Percentiles rank a stretch among this genome's conserved stretches.
Conservation (phyloP, 2,329 filamentous ascomycete genomes). For the Fonsecaea pedrosoi region DNA sequence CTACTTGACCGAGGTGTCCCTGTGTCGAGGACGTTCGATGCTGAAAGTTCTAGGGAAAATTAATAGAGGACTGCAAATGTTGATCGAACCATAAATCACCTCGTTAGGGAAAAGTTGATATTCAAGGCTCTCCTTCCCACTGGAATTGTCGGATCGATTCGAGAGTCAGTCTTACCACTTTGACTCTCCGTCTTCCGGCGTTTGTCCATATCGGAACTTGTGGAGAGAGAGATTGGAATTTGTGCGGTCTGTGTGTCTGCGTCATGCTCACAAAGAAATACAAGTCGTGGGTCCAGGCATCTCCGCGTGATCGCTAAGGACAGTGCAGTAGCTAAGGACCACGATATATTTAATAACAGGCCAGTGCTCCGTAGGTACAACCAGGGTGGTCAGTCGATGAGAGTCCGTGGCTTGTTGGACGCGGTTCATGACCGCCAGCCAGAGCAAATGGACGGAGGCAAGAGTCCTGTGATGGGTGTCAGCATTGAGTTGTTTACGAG, state of each 20-base stretch:
- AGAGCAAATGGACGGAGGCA: not conserved
- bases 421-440: conserved; percentile 19
- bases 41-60: not conserved
- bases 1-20: not conserved
- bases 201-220: conserved; percentile 2
- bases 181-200: conserved; percentile 8
- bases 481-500: conserved; percentile 2
- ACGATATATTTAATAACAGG: conserved; percentile 10
- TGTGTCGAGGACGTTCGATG: not conserved
- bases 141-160: conserved; percentile 7
- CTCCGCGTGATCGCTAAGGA: conserved; percentile 17
- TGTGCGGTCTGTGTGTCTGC: conserved; percentile 1
- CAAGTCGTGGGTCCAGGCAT: not conserved
- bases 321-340: conserved; percentile 14
- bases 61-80: not conserved
- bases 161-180: conserved; percentile 15
- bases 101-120: not conserved
- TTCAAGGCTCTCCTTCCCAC: not conserved
- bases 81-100: not conserved
- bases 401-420: conserved; percentile 13
- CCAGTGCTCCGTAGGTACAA: not conserved
- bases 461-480: conserved; percentile 10
- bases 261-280: conserved; percentile 8
- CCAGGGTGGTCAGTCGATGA: conserved; percentile 3
- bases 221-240: conserved; percentile 13